Conservation (phyloP, 805 yeast species). For the Kuraishia piskuri region DNA sequence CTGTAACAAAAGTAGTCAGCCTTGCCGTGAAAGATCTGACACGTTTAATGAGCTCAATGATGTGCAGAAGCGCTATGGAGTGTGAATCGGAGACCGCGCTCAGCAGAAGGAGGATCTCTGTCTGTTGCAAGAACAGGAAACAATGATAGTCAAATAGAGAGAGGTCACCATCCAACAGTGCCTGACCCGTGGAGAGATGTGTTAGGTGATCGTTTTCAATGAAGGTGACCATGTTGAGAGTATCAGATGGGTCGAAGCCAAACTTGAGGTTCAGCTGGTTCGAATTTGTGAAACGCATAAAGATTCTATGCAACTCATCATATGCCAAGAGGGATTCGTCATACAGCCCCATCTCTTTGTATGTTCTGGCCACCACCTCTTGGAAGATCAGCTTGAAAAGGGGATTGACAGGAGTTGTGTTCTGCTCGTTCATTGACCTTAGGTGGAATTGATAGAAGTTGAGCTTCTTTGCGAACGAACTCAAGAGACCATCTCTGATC, state of each 20-base stretch:
- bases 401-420: constrained; percentile 7
- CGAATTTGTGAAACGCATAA: constrained; percentile 10
- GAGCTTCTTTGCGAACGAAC: constrained; percentile 44
- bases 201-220: not conserved
- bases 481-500: constrained; percentile 40
- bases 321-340: constrained; percentile 55
- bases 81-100: not conserved
- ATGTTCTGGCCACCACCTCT: constrained; percentile 27
- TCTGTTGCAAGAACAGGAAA: constrained; percentile 25
- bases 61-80: constrained; percentile 18
- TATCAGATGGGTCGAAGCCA: not conserved
- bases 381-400: constrained; percentile 6
- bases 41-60: constrained; percentile 20
- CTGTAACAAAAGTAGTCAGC: constrained; percentile 6
- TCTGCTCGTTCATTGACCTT: constrained; percentile 10
- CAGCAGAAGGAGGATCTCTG: constrained; percentile 14
- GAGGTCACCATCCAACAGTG: constrained; percentile 10
- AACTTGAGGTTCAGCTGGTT: not conserved
- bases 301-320: constrained; percentile 27
- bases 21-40: constrained; percentile 23
- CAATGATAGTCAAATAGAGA: constrained; percentile 28
- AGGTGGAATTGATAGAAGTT: constrained; percentile 23
- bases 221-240: constrained; percentile 1
- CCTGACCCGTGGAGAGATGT: constrained; percentile 2
- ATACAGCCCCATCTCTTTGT: constrained; percentile 39